phyloP scores from a whole-genome alignment of 306 rosid genomes.

The Fagus sylvatica region DNA sequence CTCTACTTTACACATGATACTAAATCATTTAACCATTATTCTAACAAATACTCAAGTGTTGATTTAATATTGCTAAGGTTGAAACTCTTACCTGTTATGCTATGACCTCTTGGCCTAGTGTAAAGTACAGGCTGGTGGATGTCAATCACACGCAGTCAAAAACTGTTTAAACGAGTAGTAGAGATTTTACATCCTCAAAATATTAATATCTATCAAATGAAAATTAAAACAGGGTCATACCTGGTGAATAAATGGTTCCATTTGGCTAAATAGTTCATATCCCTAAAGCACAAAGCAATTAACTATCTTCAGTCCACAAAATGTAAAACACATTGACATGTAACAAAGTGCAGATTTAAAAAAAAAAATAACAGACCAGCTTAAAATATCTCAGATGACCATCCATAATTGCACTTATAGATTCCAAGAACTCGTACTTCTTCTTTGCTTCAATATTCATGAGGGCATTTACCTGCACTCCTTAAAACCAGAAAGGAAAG shows the following conservation, averaged over 20 bases:
- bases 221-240: slow-evolving; percentile 39
- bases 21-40: no score
- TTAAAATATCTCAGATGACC: slow-evolving; percentile 96
- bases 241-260: slow-evolving; percentile 99
- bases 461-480: slow-evolving; percentile 93
- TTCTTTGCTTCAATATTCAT: slow-evolving; percentile 91
- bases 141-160: not conserved
- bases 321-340: slow-evolving; percentile 19
- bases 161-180: not conserved
- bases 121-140: not conserved
- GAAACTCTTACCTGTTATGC: no score
- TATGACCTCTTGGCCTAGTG: not conserved
- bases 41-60: no score
- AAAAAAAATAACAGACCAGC: slow-evolving; percentile 62
- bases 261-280: slow-evolving; percentile 74
- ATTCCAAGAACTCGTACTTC: slow-evolving; percentile 92
- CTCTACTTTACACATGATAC: no score
- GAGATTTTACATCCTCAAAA: not conserved
- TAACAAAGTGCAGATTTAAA: slow-evolving; percentile 22
- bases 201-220: slow-evolving; percentile 7
- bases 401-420: slow-evolving; percentile 98
- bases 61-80: no score
- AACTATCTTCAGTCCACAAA: slow-evolving; percentile 29
- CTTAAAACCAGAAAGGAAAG: slow-evolving; percentile 56
- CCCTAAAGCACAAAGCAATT: slow-evolving; percentile 61